A percentile compares a stretch with the other conserved stretches of the same genome.
phyloP scores from a whole-genome alignment of 495 filamentous ascomycete genomes.

The Aspergillus avenaceus region DNA sequence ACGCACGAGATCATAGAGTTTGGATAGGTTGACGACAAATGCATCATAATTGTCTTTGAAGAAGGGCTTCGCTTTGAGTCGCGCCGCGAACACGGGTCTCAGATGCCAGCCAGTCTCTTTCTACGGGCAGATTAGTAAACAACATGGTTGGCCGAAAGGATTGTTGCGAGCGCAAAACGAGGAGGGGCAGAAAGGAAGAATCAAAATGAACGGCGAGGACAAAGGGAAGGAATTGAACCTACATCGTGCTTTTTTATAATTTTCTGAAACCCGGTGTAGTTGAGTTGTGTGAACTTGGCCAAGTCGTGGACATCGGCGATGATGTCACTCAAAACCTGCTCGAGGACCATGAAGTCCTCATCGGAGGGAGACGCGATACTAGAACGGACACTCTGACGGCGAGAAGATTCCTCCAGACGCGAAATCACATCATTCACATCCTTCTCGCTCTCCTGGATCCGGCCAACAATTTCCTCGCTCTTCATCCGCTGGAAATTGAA shows the following conservation, averaged over 20 bases:
- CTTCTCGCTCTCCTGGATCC: conserved; percentile 79
- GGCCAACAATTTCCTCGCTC: conserved; percentile 84
- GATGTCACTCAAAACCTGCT: conserved; percentile 94
- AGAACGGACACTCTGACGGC: conserved; percentile 22
- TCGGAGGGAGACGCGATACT: conserved; percentile 52
- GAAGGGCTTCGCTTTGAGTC: conserved; percentile 92
- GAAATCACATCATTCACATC: conserved; percentile 86
- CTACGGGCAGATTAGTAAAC: conserved; percentile 38
- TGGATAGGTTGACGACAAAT: conserved; percentile 91
- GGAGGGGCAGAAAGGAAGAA: background rate
- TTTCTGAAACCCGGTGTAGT: conserved; percentile 99
- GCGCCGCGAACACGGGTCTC: conserved; percentile 87
- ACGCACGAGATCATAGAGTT: conserved; percentile 89
- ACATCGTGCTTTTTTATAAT: conserved; percentile 99
- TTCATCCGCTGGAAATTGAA: conserved; percentile 95
- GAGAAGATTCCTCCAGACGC: conserved; percentile 49
- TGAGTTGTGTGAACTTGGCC: conserved; percentile 96
- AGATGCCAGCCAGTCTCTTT: conserved; percentile 95
- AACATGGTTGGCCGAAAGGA: no score
- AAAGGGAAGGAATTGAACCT: conserved; percentile 30
- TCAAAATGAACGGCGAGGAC: background rate
- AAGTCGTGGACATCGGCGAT: conserved; percentile 98
- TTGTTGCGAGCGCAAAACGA: background rate
- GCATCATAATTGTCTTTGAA: conserved; percentile 98
- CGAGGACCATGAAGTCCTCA: conserved; percentile 89